A percentile compares a stretch with the other conserved stretches of the same genome.
phyloP scores from a whole-genome alignment of 208 protist genomes.

The Wallacemonas rigidus region DNA sequence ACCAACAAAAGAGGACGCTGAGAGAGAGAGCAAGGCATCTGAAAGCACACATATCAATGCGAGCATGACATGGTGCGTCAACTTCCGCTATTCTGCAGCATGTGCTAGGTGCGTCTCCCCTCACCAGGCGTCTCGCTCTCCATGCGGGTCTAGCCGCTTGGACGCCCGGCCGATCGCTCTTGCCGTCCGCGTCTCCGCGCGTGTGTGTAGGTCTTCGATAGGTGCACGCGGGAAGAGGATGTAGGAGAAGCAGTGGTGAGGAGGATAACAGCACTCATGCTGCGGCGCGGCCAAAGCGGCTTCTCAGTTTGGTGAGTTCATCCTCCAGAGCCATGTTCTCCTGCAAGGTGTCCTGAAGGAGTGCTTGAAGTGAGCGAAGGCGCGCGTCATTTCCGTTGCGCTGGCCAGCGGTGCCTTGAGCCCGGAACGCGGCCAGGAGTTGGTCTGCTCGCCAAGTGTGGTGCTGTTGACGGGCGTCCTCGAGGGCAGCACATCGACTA shows the following conservation, averaged over 20 bases:
- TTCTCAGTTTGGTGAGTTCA: conserved; percentile 31
- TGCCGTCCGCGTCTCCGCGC: too few relatives aligned
- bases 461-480: conserved; percentile 20
- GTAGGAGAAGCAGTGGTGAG: conserved; percentile 18
- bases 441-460: conserved; percentile 1
- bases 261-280: conserved; percentile 4
- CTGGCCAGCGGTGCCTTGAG: conserved; percentile 15
- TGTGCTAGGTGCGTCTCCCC: too few relatives aligned
- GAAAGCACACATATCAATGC: too few relatives aligned
- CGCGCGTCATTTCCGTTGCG: conserved; percentile 31
- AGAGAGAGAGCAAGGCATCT: too few relatives aligned
- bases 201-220: too few relatives aligned
- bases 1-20: too few relatives aligned
- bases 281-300: conserved; percentile 13
- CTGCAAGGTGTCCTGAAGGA: conserved; percentile 64
- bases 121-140: too few relatives aligned
- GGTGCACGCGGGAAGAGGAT: conserved; percentile 1
- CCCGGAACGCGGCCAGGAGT: not conserved
- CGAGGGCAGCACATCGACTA: conserved; percentile 30
- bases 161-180: too few relatives aligned
- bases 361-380: conserved; percentile 55
- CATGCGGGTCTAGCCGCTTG: too few relatives aligned
- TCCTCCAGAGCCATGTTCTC: conserved; percentile 64
- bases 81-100: too few relatives aligned
- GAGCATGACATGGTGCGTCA: too few relatives aligned